Conservation (phyloP, 163 green algal genomes). For the Volvox carteri region DNA sequence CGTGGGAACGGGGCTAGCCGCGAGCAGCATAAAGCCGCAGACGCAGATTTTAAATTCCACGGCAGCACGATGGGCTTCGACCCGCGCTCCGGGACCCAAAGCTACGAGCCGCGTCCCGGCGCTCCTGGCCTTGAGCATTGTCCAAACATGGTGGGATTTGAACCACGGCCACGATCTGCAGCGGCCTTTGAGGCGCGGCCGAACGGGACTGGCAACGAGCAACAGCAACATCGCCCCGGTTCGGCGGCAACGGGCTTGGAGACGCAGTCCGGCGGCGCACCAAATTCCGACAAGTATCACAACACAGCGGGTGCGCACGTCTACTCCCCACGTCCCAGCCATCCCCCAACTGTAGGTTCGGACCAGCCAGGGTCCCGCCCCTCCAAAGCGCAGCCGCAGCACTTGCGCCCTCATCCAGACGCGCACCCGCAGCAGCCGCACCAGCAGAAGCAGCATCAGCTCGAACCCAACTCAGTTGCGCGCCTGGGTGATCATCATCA, state of each 20-base stretch:
- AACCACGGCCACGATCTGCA: neutral
- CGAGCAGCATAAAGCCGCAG: no score
- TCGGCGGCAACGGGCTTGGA: neutral
- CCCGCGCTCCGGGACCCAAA: neutral
- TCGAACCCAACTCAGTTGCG: no score
- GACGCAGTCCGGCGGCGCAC: no score
- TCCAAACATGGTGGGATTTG: neutral
- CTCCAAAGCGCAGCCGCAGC: neutral
- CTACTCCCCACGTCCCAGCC: no score
- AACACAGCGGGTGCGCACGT: no score
- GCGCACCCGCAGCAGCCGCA: neutral
- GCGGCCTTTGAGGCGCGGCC: neutral
- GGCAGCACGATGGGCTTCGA: neutral
- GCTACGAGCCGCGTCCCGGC: neutral
- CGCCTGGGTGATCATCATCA: no score
- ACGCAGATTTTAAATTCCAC: neutral
- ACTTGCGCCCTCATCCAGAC: neutral
- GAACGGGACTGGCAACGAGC: neutral
- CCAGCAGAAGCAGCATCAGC: no score
- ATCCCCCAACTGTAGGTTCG: no score
- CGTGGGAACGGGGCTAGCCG: neutral
- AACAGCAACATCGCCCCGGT: no score
- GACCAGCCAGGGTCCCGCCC: no score
- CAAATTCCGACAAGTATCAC: no score
- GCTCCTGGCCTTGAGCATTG: neutral